phyloP scores from a whole-genome alignment of 768 basidiomycete genomes.

The Auriculariales sp. region DNA sequence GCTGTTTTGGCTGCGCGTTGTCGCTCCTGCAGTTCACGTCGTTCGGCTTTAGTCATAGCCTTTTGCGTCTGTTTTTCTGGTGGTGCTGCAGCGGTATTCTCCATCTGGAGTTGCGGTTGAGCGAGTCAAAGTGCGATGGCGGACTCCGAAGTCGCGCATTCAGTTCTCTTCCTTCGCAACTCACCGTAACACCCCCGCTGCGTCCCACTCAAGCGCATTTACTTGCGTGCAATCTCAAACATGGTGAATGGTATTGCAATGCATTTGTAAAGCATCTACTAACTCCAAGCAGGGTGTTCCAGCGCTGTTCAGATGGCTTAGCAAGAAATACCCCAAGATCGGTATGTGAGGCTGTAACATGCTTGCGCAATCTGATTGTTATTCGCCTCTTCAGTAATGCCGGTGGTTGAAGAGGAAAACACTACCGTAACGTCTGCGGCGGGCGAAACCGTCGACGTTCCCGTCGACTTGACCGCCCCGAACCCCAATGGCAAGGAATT shows the following conservation, averaged over 20 bases:
- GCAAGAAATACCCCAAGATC: conserved; percentile 97
- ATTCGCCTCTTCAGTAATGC: conserved; percentile 36
- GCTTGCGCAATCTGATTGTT: background rate
- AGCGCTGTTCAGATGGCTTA: conserved; percentile 95
- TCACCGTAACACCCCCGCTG: too few relatives aligned
- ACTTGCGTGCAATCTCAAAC: background rate
- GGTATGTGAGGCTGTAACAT: conserved; percentile 30
- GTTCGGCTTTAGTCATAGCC: conserved; percentile 66
- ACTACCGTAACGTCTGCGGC: conserved; percentile 42
- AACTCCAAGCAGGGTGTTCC: conserved; percentile 67
- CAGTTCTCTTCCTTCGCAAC: too few relatives aligned
- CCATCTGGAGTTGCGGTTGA: conserved; percentile 10
- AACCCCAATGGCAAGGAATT: conserved; percentile 97
- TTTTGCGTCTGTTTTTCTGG: conserved; percentile 37
- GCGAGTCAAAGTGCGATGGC: too few relatives aligned
- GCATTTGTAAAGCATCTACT: background rate
- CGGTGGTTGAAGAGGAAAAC: conserved; percentile 79
- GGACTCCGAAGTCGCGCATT: too few relatives aligned
- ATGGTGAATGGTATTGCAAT: background rate
- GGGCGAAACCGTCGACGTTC: conserved; percentile 49
- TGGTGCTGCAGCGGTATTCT: background rate
- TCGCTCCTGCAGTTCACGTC: conserved; percentile 63
- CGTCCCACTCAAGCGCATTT: too few relatives aligned
- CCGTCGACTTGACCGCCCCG: conserved; percentile 59
- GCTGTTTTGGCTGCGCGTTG: conserved; percentile 66